Conservation (phyloP, 2,329 filamentous ascomycete genomes). For the Aspergillus niger region DNA sequence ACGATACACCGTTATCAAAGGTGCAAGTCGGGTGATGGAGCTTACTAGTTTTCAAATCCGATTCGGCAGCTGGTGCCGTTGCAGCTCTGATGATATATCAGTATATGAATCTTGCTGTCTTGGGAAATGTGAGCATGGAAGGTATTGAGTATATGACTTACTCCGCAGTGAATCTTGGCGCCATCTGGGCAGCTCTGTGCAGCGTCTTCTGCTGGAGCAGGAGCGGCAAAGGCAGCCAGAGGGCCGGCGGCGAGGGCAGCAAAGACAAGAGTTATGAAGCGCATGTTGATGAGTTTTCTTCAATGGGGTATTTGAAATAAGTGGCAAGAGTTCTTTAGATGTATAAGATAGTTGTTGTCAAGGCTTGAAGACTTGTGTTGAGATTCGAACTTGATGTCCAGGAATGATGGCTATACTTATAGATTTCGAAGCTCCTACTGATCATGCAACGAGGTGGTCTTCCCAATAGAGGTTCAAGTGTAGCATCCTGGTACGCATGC, state of each 20-base stretch:
- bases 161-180: not conserved
- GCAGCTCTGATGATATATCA: not conserved
- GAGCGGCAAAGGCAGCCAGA: not conserved
- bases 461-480: not conserved
- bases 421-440: not conserved
- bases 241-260: not conserved
- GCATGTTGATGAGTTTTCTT: not conserved
- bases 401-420: not conserved
- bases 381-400: not conserved
- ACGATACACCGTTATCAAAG: too few species aligned
- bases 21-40: not conserved
- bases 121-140: too few species aligned
- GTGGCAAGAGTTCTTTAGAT: not conserved
- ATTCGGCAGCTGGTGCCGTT: not conserved
- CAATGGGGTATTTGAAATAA: not conserved
- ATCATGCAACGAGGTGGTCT: not conserved
- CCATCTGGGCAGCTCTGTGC: not conserved
- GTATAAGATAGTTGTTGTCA: not conserved
- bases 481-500: not conserved
- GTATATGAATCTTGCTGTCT: not conserved
- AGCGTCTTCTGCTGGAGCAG: not conserved
- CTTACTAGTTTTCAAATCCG: not conserved
- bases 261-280: not conserved
- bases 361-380: not conserved
- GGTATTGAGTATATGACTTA: not conserved